phyloP scores from a whole-genome alignment of 176 grass and related monocot species.

The Bonia amplexicaulis region DNA sequence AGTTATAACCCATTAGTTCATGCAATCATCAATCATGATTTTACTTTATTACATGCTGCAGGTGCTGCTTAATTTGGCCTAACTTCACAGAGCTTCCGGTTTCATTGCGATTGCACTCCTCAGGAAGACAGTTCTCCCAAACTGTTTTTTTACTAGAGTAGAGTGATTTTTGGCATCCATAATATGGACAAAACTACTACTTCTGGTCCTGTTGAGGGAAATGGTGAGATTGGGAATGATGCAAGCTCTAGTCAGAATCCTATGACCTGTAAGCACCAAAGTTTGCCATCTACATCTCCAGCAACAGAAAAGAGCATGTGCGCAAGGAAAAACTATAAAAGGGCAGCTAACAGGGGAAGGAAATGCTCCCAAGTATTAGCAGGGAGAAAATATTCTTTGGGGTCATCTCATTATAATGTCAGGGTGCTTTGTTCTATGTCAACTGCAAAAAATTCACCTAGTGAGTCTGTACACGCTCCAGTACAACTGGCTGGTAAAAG shows the following conservation, averaged over 20 bases:
- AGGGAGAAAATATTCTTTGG: constrained; percentile 36
- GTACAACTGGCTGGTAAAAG: constrained; percentile 11
- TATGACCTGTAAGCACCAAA: constrained; percentile 1
- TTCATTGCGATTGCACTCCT: background rate
- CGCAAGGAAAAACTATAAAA: constrained; percentile 40
- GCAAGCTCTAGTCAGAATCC: constrained; percentile 31
- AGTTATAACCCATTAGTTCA: background rate
- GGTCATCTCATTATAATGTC: constrained; percentile 47
- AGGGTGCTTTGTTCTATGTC: constrained; percentile 47
- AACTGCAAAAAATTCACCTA: constrained; percentile 15
- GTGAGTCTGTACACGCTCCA: constrained; percentile 25
- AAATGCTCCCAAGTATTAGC: constrained; percentile 24
- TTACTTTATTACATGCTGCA: constrained; percentile 17
- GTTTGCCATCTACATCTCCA: constrained; percentile 25
- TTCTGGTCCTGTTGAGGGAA: background rate
- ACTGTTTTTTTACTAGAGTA: background rate
- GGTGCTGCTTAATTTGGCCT: constrained; percentile 8
- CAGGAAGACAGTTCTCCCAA: background rate
- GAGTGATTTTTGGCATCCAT: background rate
- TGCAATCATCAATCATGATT: constrained; percentile 5
- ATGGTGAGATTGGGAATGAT: constrained; percentile 13
- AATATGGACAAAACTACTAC: constrained; percentile 37
- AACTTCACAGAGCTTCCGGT: background rate
- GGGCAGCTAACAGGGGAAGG: constrained; percentile 34
- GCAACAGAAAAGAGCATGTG: constrained; percentile 10